Evolutionary conservation across 148 eudicot species (phyloP).

Genomic region (Rhododendron vialii): DNA sequence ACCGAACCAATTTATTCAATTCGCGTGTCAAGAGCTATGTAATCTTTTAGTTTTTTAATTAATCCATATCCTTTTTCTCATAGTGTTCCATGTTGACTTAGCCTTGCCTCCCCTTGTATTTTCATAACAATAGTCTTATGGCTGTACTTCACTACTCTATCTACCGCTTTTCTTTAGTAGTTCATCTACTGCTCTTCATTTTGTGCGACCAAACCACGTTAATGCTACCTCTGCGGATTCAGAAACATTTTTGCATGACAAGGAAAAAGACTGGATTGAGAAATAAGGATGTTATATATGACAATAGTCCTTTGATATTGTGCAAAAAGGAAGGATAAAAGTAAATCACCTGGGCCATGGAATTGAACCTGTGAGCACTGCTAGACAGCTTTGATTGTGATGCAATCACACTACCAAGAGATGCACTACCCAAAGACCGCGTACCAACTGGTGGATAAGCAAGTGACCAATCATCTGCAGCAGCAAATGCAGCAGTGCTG

Average conservation of each 20-base stretch:
- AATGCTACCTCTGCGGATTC: not conserved
- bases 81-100: not conserved
- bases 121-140: not conserved
- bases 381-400: conserved; percentile 69
- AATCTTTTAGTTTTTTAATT: not conserved
- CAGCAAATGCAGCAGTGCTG: conserved; percentile 69
- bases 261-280: not conserved
- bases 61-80: not conserved
- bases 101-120: not conserved
- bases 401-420: conserved; percentile 24
- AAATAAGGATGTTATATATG: not conserved
- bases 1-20: not conserved
- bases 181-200: not conserved
- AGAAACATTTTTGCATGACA: not conserved
- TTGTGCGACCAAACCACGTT: not conserved
- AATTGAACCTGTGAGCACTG: conserved; percentile 73
- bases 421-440: conserved; percentile 26
- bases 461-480: conserved; percentile 84
- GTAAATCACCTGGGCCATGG: conserved; percentile 74
- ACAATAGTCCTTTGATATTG: not conserved
- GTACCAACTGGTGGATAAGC: conserved; percentile 38
- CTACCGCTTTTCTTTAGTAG: not conserved
- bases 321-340: not conserved
- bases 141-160: not conserved
- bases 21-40: not conserved